Conservation (phyloP, 768 basidiomycete species). For the Candolleomyces aberdarensis region DNA sequence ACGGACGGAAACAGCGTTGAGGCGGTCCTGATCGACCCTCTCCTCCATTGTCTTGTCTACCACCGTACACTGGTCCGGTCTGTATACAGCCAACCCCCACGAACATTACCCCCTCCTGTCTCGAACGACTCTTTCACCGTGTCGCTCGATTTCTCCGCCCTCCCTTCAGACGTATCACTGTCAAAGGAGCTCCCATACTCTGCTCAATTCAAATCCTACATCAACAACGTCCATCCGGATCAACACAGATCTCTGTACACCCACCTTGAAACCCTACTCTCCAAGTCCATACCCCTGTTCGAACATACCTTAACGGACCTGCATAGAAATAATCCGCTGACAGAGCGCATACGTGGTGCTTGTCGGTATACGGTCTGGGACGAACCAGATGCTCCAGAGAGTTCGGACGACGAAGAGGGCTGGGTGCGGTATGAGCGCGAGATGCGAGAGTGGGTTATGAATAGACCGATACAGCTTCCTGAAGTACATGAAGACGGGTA, state of each 20-base stretch:
- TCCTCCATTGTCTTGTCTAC: conserved; percentile 37
- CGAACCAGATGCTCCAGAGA: conserved; percentile 46
- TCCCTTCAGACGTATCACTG: conserved; percentile 44
- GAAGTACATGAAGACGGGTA: conserved; percentile 44
- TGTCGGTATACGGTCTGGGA: conserved; percentile 44
- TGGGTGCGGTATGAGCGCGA: conserved; percentile 42
- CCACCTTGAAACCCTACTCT: conserved; percentile 30
- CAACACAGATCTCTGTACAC: conserved; percentile 25
- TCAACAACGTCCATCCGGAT: conserved; percentile 48
- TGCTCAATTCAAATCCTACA: conserved; percentile 42
- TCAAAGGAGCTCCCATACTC: conserved; percentile 21
- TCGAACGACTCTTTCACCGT: conserved; percentile 35
- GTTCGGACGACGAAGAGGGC: conserved; percentile 47
- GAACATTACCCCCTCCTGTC: conserved; percentile 26
- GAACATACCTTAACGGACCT: conserved; percentile 52
- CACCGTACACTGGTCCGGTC: conserved; percentile 34
- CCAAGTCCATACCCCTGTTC: conserved; percentile 43
- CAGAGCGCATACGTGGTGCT: conserved; percentile 38
- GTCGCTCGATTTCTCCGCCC: conserved; percentile 35
- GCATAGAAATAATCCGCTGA: conserved; percentile 44
- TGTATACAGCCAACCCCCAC: conserved; percentile 17
- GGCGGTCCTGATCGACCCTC: conserved; percentile 37
- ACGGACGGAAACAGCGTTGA: conserved; percentile 18
- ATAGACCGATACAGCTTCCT: conserved; percentile 42
- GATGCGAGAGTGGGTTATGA: conserved; percentile 39